These are phyloP conservation scores for Calonectria hawksworthii DNA, from an alignment of 2,329 filamentous ascomycete genomes.

Conservation along the genomic window DNA sequence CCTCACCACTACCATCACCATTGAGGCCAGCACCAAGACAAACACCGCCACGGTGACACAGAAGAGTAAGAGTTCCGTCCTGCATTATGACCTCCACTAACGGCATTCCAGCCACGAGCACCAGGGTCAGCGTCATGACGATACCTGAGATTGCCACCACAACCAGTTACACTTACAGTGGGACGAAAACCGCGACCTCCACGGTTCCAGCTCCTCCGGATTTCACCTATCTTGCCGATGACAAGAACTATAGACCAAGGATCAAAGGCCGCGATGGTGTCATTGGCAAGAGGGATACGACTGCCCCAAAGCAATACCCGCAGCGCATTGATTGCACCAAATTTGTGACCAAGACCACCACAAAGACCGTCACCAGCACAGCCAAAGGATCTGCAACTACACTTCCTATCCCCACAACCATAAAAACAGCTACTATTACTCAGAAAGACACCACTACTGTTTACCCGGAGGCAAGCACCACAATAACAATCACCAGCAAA, in stretches of 20 bases:
- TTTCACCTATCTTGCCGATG: background rate
- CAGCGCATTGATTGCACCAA: background rate
- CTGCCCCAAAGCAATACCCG: background rate
- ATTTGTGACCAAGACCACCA: background rate
- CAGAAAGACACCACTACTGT: background rate
- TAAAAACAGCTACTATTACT: background rate
- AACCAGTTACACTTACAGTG: background rate
- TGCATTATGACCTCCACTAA: background rate
- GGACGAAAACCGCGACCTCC: background rate
- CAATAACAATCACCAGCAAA: background rate
- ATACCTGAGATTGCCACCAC: background rate
- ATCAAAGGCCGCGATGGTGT: background rate
- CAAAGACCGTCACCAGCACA: background rate
- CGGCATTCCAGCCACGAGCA: background rate
- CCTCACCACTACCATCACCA: background rate
- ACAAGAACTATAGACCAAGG: background rate
- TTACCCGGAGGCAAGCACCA: background rate
- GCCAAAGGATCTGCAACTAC: background rate
- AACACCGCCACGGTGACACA: background rate
- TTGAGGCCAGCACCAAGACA: background rate
- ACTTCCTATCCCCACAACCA: background rate
- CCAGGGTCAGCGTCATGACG: background rate
- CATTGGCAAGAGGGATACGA: background rate
- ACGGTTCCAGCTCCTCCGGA: background rate
- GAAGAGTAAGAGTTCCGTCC: background rate